Conservation (phyloP, 495 filamentous ascomycete genomes). For the Neurospora tetrasperma region DNA sequence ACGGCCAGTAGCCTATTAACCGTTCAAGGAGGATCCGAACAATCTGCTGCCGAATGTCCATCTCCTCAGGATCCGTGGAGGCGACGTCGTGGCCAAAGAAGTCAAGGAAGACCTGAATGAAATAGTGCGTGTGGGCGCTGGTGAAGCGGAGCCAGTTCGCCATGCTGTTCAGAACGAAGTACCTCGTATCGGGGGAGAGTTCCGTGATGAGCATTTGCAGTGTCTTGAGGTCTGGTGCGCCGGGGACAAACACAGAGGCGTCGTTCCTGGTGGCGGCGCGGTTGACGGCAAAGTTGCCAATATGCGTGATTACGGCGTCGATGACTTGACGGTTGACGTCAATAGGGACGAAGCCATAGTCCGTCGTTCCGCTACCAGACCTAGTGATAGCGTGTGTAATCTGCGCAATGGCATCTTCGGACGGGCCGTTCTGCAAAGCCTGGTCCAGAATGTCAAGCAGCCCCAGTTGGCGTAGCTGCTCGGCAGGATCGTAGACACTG, state of each 20-base stretch:
- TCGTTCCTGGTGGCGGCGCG: conserved; percentile 46
- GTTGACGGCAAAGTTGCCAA: conserved; percentile 61
- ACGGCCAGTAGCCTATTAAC: conserved; percentile 79
- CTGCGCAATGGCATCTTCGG: conserved; percentile 58
- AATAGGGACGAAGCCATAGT: conserved; percentile 52
- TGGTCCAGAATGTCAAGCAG: conserved; percentile 60
- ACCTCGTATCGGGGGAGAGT: conserved; percentile 66
- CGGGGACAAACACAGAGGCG: conserved; percentile 50
- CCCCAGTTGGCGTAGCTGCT: conserved; percentile 47
- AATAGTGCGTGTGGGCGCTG: conserved; percentile 86
- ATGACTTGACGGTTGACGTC: conserved; percentile 61
- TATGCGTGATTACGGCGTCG: conserved; percentile 72
- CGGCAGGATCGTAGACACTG: conserved; percentile 48
- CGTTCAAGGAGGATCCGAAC: conserved; percentile 80
- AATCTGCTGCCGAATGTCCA: conserved; percentile 80
- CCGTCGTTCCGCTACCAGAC: conserved; percentile 41
- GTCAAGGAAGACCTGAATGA: conserved; percentile 76
- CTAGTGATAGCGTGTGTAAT: conserved; percentile 57
- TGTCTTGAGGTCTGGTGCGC: conserved; percentile 62
- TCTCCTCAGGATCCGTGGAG: conserved; percentile 59
- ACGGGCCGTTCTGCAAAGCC: conserved; percentile 48
- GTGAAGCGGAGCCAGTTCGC: conserved; percentile 86
- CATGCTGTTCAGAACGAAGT: conserved; percentile 75
- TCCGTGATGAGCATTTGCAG: conserved; percentile 65
- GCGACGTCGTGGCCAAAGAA: conserved; percentile 67